Conservation (phyloP, 805 yeast species). For the Hanseniaspora lachancei region DNA sequence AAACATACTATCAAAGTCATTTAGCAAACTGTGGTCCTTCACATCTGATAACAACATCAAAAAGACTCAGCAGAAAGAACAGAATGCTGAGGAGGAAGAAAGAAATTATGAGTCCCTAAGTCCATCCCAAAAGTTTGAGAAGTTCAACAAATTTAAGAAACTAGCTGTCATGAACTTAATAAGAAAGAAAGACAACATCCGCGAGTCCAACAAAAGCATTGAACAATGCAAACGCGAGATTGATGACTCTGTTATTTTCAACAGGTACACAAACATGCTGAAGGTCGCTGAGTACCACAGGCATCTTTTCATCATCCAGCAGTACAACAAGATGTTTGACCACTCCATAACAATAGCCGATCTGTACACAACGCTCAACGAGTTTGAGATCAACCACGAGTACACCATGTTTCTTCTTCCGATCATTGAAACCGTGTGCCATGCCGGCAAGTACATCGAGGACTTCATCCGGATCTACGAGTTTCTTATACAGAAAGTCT, state of each 20-base stretch:
- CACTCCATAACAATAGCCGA: neutral
- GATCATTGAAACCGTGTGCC: conserved; percentile 8
- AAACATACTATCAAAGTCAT: neutral
- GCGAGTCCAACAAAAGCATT: conserved; percentile 1
- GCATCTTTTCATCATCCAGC: neutral
- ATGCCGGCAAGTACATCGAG: conserved; percentile 3
- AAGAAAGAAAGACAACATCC: neutral
- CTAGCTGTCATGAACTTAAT: neutral
- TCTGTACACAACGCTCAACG: neutral
- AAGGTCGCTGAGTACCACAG: conserved; percentile 4
- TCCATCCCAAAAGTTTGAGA: neutral
- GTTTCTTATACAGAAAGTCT: neutral
- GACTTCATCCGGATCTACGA: conserved; percentile 12
- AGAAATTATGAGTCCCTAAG: neutral
- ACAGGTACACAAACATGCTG: neutral
- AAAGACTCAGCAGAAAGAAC: neutral
- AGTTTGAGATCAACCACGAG: neutral
- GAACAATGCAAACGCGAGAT: conserved; percentile 3
- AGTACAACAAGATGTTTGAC: conserved; percentile 9
- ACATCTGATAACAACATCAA: neutral
- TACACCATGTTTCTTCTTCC: neutral
- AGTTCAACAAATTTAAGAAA: conserved; percentile 7
- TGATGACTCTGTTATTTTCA: conserved; percentile 11
- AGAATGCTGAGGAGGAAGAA: neutral
- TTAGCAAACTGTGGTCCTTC: conserved; percentile 1